Evolutionary conservation across 352 stramenopile genomes (phyloP), one percentile per base, ranked within the genome.

Genomic region (Phytophthora agathidicida): DNA sequence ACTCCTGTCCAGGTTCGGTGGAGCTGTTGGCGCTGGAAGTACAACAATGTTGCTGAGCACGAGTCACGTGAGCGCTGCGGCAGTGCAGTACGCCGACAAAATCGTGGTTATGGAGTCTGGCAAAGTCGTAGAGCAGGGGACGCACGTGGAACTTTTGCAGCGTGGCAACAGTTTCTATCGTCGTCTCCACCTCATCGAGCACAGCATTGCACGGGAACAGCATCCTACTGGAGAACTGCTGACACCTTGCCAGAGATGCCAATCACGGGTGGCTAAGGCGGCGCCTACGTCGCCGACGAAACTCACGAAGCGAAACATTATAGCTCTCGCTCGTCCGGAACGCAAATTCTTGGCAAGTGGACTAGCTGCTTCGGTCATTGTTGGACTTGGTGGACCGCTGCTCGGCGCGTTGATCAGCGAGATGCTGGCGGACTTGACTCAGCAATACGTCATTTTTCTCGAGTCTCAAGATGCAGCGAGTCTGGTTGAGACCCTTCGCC

Each of bases 21-120:
- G 65, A 45, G 55, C 60, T 26, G 16, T 60, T 19, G 30, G 71
- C 7, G 52, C 45, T 52, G 37, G 64, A 3, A 72, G 65, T 13
- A 70, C 80, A 23, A 98, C 65, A 2, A 72, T 68, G 60, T 16
- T 81, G 4, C 36, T 98, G 41, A 97, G 98, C 55, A 96, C 96
- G 0, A 94, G 98, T 68, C 81, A 96, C 10, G 71, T 98, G 20
- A 93, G 47, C n/a, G 75, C 75, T 26, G 35, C 55, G 13, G 65
- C 68, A 0, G 64, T 93, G n/a, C 75, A 79, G 3, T 68, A 65
- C 24, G 62, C 71, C 7, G 71, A 93, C 59, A 88, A 85, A 43
- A 84, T 89, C 32, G 66, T 86, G 1, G 79, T 87, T 24, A 46
- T 89, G 0, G 46, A 72, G 11, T 63, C 62, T 16, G 79, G 79